phyloP scores from a whole-genome alignment of 1,139 yeast species.

The Torulaspora pretoriensis region DNA sequence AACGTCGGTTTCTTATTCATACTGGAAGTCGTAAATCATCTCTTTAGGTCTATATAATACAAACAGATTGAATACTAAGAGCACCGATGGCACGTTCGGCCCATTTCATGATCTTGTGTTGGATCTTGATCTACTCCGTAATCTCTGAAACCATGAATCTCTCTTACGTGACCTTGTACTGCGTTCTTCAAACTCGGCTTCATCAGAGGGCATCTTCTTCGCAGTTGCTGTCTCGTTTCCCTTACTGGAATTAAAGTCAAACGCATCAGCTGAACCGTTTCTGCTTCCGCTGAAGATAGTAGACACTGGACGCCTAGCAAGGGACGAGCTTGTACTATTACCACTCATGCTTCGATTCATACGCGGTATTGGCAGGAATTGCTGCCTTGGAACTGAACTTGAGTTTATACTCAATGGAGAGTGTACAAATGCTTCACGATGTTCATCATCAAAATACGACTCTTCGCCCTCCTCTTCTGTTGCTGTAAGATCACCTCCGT shows the following conservation, averaged over 20 bases:
- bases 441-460: conserved; percentile 20
- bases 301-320: conserved; percentile 25
- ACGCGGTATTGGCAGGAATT: conserved; percentile 21
- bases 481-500: conserved; percentile 32
- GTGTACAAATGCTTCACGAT: conserved; percentile 15
- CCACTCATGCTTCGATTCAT: conserved; percentile 26
- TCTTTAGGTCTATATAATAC: conserved; percentile 3
- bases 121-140: conserved; percentile 33
- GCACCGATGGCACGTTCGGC: neutral
- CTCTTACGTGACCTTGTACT: conserved; percentile 27
- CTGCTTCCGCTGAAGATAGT: conserved; percentile 20
- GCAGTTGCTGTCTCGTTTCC: conserved; percentile 1
- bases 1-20: neutral
- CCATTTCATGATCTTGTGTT: conserved; percentile 10
- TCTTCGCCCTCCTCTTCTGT: conserved; percentile 34
- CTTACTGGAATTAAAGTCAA: conserved; percentile 5
- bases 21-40: conserved; percentile 2
- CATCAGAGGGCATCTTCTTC: neutral
- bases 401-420: conserved; percentile 21
- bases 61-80: neutral
- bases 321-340: conserved; percentile 20
- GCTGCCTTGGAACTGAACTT: conserved; percentile 17
- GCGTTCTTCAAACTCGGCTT: conserved; percentile 24
- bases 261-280: conserved; percentile 23
- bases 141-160: conserved; percentile 34